Base-by-base conservation (phyloP, 805 yeast species). In the Wickerhamomyces chambardii region DNA sequence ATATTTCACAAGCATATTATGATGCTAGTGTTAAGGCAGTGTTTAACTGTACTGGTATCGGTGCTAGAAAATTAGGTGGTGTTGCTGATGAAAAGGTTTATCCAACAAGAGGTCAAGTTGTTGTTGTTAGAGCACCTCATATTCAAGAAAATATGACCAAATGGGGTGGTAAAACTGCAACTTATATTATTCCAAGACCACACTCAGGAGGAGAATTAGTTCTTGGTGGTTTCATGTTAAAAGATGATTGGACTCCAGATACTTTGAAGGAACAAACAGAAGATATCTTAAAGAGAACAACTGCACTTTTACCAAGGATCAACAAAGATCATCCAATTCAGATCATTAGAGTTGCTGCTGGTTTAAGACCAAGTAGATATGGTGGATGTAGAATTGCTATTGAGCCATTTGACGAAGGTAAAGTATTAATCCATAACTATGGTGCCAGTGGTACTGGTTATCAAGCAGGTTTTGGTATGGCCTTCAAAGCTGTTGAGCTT, bases 61-160 rank as follows among this genome's bases (percentile, higher is more conserved):
- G 87, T 10, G 83, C 92, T 2, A 63, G 62, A 32, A 51, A 55
- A 3, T 58, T 84, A 6, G 76, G 76, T 7, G 92, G 89, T 11
- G 84, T 80, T 15, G 58, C 61, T 16, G 95, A 84, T 48, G 41
- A 59, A 8, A 57, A 60, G 1, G 70, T 79, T 15, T 80, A 76
- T 44, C 90, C 95, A 7, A 74, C 84, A 1, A 63, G 95, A 39
- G 95, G 95, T 5, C 94, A 84, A 50, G 86, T 83, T 18, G 79
- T 82, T 15, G 78, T 82, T 9, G 66, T 83, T 17, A 69, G 65
- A 40, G 85, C 86, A 0, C 86, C 87, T 3, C 82, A 79, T 45
- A 63, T 82, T 40, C 60, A 59, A 25, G 75, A 73, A 45, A 82
- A 80, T 51, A 58, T 56, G 40, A 50, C 74, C 64, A 58, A 73